These are phyloP conservation scores for Babesia bovis DNA, from an alignment of 169 alveolate genomes.

Conservation along the genomic window DNA sequence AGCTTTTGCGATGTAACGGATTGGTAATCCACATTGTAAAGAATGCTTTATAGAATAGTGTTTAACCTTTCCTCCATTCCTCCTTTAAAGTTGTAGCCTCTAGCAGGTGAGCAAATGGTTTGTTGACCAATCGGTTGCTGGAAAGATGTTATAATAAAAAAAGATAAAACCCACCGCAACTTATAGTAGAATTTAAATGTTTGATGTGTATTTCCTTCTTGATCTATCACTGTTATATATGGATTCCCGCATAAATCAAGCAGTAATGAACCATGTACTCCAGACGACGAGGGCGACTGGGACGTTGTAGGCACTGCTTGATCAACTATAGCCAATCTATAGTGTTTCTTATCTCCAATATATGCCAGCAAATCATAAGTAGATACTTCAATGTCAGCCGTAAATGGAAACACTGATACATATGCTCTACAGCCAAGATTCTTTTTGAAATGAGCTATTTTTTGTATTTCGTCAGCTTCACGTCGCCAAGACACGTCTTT, in stretches of 20 bases:
- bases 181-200: conserved; percentile 4
- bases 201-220: background rate
- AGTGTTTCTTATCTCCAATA: background rate
- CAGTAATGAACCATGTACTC: background rate
- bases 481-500: conserved; percentile 65
- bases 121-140: conserved; percentile 11
- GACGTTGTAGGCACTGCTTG: background rate
- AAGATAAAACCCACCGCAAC: conserved; percentile 4
- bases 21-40: conserved; percentile 8
- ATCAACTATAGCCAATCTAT: background rate
- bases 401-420: conserved; percentile 57
- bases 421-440: conserved; percentile 35
- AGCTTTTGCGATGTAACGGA: conserved; percentile 6
- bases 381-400: conserved; percentile 44
- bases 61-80: background rate
- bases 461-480: conserved; percentile 10
- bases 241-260: conserved; percentile 18
- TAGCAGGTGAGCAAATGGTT: conserved; percentile 6
- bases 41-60: background rate
- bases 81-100: no score
- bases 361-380: background rate
- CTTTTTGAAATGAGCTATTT: conserved; percentile 22
- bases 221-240: background rate
- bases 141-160: background rate
- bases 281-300: background rate